Conservation (phyloP, 805 yeast genomes). For the Candida pseudofarinosa region DNA sequence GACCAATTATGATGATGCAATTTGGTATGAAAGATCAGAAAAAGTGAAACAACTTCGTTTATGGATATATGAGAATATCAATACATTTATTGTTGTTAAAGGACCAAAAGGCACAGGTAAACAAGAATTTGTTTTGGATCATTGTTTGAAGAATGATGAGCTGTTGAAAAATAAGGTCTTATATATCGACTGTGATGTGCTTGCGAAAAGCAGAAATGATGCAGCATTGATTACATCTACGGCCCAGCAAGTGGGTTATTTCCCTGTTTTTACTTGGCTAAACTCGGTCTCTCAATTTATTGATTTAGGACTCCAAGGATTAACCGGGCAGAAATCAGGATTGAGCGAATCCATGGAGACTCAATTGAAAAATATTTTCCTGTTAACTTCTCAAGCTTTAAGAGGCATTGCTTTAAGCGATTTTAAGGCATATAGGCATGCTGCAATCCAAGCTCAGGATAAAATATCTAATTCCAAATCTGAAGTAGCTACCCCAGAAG, state of each 20-base stretch:
- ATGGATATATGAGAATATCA: conserved; percentile 85
- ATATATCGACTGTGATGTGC: conserved; percentile 71
- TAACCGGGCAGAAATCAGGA: conserved; percentile 93
- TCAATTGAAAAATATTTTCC: conserved; percentile 76
- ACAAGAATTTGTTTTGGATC: conserved; percentile 66
- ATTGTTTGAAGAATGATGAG: conserved; percentile 56
- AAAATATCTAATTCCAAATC: neutral
- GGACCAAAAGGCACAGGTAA: conserved; percentile 98
- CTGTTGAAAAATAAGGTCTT: conserved; percentile 44
- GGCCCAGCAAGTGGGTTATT: conserved; percentile 81
- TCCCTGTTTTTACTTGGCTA: conserved; percentile 92
- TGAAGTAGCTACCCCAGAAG: conserved; percentile 16
- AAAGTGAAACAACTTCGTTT: conserved; percentile 63
- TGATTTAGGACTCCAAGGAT: conserved; percentile 83
- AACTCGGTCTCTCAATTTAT: conserved; percentile 72
- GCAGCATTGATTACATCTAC: conserved; percentile 60
- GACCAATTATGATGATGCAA: conserved; percentile 12
- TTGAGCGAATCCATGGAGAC: conserved; percentile 77
- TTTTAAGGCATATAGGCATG: conserved; percentile 24
- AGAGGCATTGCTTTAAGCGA: conserved; percentile 49
- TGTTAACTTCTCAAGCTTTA: conserved; percentile 69
- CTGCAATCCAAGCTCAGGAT: conserved; percentile 10
- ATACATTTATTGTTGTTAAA: conserved; percentile 81
- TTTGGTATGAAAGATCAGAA: conserved; percentile 73
- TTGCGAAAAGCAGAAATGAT: conserved; percentile 73